phyloP scores from a whole-genome alignment of 1,284 basidiomycete genomes.

The Marasmius oreades region DNA sequence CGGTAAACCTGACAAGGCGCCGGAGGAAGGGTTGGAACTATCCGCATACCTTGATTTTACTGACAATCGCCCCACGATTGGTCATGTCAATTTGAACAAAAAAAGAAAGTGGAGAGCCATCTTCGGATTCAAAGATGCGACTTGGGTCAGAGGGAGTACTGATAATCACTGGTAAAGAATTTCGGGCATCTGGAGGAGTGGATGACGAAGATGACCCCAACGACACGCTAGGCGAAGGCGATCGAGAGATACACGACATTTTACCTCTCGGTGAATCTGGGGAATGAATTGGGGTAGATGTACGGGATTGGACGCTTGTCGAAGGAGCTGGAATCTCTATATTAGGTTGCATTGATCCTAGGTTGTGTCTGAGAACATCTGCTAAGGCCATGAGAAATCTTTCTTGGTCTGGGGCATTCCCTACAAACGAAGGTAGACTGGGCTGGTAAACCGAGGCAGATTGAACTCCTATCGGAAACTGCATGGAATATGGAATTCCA shows the following conservation, averaged over 20 bases:
- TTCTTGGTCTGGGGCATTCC: not conserved
- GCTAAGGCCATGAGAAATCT: constrained; percentile 5
- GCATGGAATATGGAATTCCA: not conserved
- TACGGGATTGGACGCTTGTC: not conserved
- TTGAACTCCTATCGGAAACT: not conserved
- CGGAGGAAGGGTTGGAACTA: not conserved
- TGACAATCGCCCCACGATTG: constrained; percentile 42
- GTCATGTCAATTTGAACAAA: constrained; percentile 56
- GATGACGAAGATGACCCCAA: not conserved
- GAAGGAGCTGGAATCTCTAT: not conserved
- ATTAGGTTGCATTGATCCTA: not conserved
- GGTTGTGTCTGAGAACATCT: constrained; percentile 3
- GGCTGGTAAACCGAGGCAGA: not conserved
- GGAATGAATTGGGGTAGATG: not conserved
- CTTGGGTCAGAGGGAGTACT: constrained; percentile 9
- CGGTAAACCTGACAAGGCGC: constrained; percentile 1
- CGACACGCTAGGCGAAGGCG: not conserved
- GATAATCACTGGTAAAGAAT: not conserved
- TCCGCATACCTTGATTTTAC: constrained; percentile 47
- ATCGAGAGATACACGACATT: not conserved
- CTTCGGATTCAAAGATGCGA: constrained; percentile 27
- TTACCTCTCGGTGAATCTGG: not conserved
- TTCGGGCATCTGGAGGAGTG: not conserved
- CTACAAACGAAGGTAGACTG: not conserved
- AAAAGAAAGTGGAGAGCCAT: constrained; percentile 42